Base-by-base conservation (phyloP, 2,329 filamentous ascomycete genomes). In the Pezicula rhizophila region DNA sequence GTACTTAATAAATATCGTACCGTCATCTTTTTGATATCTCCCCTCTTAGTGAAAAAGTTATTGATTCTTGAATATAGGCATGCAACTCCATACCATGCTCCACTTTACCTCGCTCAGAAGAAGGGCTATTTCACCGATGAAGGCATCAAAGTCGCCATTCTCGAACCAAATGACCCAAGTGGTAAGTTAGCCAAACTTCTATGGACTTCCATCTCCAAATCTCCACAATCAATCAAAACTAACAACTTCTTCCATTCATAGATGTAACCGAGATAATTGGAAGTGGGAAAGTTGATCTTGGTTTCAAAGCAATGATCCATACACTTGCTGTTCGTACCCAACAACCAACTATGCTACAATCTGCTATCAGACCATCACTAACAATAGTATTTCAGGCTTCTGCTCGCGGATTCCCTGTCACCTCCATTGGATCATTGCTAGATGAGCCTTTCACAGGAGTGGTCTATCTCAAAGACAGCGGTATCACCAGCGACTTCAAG, bases 291-390 rank as follows among this genome's bases (percentile, higher is more conserved):
- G 82, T 88, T 44, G 85, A 89, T 62, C 78, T 89, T 61, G 86
- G 85, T 40, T 89, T 87, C 77, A 90, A 89, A 68, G 85, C 86
- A 56, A 89, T 90, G 85, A 90, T 90, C 57, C 86, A 90, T 63
- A 89, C 85, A 8, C 77, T 90, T 51, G 85, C 85, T 48, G 85
- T 23, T 23, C 23, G 23, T 23, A 23, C 23, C 23, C 6, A 23
- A 23, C 23, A 23, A 23, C 23, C 23, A 4, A 23, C 4, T 23
- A 23, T 7, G 4, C 23, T 23, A 23, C 23, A 23, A 18, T 18
- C 18, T 18, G 18, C 18, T 23, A 23, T 3, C 18, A 18, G 3
- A 18, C 6, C 6, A 23, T 23, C 23, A 23, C 23, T 23, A 23
- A 23, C 23, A 23, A 23, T 23, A 23, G 23, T 23, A 23, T 23